phyloP scores from a whole-genome alignment of 1,284 basidiomycete genomes.

The Tetrapyrgos nigripes region DNA sequence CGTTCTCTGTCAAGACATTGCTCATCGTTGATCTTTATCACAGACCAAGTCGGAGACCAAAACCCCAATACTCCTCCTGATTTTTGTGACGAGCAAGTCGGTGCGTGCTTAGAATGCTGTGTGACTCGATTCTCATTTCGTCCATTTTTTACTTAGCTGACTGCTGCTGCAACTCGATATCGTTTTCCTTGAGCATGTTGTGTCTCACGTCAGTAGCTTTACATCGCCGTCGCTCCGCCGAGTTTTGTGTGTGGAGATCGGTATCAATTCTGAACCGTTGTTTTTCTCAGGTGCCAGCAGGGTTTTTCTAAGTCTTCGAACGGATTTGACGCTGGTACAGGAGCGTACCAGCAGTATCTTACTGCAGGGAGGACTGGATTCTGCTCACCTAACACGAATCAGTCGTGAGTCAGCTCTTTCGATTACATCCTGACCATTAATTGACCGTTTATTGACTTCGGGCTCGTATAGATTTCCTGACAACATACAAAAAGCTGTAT shows the following conservation, averaged over 20 bases:
- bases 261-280: conserved; percentile 16
- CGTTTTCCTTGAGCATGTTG: conserved; percentile 37
- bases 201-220: conserved; percentile 33
- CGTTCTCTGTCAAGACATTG: not conserved
- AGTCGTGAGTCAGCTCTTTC: conserved; percentile 15
- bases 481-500: conserved; percentile 25
- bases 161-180: conserved; percentile 37
- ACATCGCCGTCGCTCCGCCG: not conserved
- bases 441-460: not conserved
- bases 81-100: conserved; percentile 31
- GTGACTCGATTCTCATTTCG: not conserved
- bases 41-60: conserved; percentile 23
- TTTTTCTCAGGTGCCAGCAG: conserved; percentile 23
- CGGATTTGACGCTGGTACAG: conserved; percentile 7
- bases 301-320: conserved; percentile 19
- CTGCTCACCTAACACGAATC: conserved; percentile 28
- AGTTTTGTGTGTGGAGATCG: too few species aligned
- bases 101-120: conserved; percentile 8
- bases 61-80: conserved; percentile 30
- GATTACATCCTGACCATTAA: not conserved
- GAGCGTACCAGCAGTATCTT: conserved; percentile 16
- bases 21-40: not conserved
- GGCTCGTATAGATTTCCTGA: conserved; percentile 17
- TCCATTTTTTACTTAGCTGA: conserved; percentile 16
- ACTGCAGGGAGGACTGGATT: conserved; percentile 4